Evolutionary conservation across 441 rosid species (phyloP).

Genomic region (Gossypium gossypioides): DNA sequence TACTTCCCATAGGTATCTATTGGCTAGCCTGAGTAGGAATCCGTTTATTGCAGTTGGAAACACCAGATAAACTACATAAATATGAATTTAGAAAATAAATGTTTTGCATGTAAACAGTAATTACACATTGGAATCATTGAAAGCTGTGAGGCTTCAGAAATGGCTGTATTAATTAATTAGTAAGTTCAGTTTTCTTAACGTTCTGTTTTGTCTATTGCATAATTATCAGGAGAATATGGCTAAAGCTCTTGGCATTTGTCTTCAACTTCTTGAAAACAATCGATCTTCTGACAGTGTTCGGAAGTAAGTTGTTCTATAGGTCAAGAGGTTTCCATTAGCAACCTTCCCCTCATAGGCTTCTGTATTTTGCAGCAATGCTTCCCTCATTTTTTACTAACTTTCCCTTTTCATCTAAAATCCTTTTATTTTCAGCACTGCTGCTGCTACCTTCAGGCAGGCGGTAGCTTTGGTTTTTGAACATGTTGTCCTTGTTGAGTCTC

Average conservation of each 20-base stretch:
- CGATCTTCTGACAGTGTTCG: conserved; percentile 79
- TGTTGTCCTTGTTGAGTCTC: conserved; percentile 75
- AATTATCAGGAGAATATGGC: conserved; percentile 75
- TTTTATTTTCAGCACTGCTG: conserved; percentile 72
- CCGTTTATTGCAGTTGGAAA: neutral
- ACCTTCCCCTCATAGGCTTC: conserved; percentile 2
- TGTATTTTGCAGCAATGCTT: conserved; percentile 10
- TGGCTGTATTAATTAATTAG: neutral
- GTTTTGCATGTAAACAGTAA: neutral
- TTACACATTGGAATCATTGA: conserved; percentile 1
- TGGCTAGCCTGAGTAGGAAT: neutral
- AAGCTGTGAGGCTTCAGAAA: neutral
- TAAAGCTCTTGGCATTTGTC: conserved; percentile 83
- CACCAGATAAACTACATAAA: neutral
- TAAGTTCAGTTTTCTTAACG: conserved; percentile 3
- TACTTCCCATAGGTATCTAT: neutral
- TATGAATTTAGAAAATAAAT: neutral
- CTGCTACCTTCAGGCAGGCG: conserved; percentile 98
- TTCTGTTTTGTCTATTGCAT: conserved; percentile 18
- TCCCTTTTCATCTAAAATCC: conserved; percentile 14
- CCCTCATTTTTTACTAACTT: conserved; percentile 9
- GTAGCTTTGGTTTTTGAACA: conserved; percentile 90
- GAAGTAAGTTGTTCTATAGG: conserved; percentile 54
- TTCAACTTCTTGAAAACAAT: conserved; percentile 83
- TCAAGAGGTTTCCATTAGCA: conserved; percentile 9